These are phyloP conservation scores for Trichophyton rubrum DNA, from an alignment of 2,329 filamentous ascomycete species.

Conservation along the genomic window DNA sequence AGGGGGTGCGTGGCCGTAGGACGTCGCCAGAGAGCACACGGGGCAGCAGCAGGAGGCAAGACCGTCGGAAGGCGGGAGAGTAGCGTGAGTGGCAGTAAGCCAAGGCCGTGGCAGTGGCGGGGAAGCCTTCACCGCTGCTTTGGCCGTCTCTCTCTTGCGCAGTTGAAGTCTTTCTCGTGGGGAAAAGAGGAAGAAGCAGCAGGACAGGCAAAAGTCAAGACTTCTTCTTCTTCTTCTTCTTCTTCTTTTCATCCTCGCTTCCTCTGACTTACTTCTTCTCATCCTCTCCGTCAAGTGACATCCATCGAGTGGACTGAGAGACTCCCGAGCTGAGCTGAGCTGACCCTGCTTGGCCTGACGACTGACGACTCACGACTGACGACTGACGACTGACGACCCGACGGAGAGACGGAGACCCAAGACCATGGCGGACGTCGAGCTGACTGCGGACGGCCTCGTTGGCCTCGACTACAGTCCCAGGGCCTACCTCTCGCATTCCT, in stretches of 20 bases:
- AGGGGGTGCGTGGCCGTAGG: neutral
- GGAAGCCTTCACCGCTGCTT: constrained; percentile 1
- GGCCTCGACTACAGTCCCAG: constrained; percentile 38
- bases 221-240: neutral
- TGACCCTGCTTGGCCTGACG: too few relatives aligned
- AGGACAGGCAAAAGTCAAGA: neutral
- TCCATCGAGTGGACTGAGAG: neutral
- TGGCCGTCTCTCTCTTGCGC: neutral
- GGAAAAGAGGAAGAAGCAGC: too few relatives aligned
- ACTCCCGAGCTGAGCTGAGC: neutral
- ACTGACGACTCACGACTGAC: neutral
- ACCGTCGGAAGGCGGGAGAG: too few relatives aligned
- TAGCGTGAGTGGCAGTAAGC: neutral
- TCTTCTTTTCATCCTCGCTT: neutral
- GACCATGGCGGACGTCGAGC: constrained; percentile 35
- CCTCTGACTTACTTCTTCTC: neutral
- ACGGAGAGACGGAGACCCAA: constrained; percentile 1
- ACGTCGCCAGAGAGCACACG: neutral
- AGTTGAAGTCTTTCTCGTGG: too few relatives aligned
- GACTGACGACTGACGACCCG: neutral
- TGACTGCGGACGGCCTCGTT: constrained; percentile 34
- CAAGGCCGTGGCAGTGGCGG: neutral
- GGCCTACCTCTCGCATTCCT: constrained; percentile 22
- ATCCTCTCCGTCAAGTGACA: neutral
- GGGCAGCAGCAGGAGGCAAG: too few relatives aligned